These are phyloP conservation scores for Gracilaria gracilis DNA, from an alignment of 23 red algal species.

Conservation along the genomic window DNA sequence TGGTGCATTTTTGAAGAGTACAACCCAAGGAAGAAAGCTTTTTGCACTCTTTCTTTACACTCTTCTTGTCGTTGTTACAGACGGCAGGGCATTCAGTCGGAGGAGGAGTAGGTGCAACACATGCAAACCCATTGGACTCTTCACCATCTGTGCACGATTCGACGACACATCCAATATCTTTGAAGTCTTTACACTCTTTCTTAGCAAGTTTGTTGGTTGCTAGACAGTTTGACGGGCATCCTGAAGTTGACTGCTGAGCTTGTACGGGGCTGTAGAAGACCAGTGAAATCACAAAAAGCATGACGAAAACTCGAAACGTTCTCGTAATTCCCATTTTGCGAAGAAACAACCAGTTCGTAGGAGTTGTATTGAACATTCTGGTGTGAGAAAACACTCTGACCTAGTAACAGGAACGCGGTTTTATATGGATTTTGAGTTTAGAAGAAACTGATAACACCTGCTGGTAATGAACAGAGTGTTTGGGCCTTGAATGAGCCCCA, in stretches of 20 bases:
- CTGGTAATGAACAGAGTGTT: too few relatives aligned
- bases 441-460: too few relatives aligned
- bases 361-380: too few relatives aligned
- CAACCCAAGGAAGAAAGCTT: constrained; percentile 2
- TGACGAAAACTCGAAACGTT: too few relatives aligned
- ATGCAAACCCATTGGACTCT: background rate
- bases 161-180: background rate
- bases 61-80: background rate
- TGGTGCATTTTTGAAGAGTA: constrained; percentile 5
- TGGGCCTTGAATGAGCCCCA: too few relatives aligned
- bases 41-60: background rate
- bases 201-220: constrained; percentile 1
- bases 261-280: background rate
- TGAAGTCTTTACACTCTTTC: background rate
- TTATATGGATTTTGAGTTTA: too few relatives aligned
- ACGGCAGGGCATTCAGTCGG: background rate
- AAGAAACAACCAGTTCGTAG: too few relatives aligned
- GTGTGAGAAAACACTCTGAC: too few relatives aligned
- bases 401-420: too few relatives aligned
- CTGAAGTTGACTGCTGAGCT: background rate
- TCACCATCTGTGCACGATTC: background rate
- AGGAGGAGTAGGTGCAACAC: constrained; percentile 5
- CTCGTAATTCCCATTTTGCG: too few relatives aligned
- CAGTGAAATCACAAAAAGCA: too few relatives aligned
- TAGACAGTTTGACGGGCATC: background rate